These are phyloP conservation scores for Pseudisothecium myosuroides DNA, from an alignment of 225 moss, liverwort and hornwort genomes.

Conservation along the genomic window DNA sequence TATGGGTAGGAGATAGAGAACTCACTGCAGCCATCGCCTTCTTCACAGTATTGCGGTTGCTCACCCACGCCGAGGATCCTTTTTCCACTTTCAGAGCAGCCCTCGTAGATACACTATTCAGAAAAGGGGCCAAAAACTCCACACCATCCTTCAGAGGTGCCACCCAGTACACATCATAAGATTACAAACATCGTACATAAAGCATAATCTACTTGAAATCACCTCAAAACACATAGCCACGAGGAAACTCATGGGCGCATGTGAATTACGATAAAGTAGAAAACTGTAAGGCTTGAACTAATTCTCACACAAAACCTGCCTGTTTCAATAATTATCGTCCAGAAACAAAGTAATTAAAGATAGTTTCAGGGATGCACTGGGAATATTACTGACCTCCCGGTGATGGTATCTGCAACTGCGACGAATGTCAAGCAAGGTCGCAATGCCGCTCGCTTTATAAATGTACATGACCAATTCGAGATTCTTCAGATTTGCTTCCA, in stretches of 20 bases:
- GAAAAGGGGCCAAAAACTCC: conserved; percentile 71
- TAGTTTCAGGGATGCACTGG: background rate
- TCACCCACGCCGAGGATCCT: conserved; percentile 42
- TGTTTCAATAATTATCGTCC: background rate
- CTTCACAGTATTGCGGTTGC: conserved; percentile 60
- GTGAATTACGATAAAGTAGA: background rate
- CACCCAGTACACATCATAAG: background rate
- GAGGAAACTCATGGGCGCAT: background rate
- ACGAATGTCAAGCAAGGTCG: conserved; percentile 80
- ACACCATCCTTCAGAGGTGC: conserved; percentile 48
- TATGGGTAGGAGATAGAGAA: background rate
- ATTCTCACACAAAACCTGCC: background rate
- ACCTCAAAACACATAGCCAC: background rate
- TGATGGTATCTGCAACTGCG: conserved; percentile 76
- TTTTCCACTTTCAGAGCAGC: conserved; percentile 62
- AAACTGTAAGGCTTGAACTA: background rate
- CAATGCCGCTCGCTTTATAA: conserved; percentile 59
- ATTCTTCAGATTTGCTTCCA: conserved; percentile 59
- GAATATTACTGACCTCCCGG: conserved; percentile 34
- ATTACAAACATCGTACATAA: background rate
- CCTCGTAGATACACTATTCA: conserved; percentile 54
- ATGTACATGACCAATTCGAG: conserved; percentile 62
- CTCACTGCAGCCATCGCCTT: conserved; percentile 45
- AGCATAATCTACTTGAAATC: background rate
- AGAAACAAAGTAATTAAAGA: background rate